These are phyloP conservation scores for Tetracladium setigerum DNA, from an alignment of 495 filamentous ascomycete genomes.

Conservation along the genomic window DNA sequence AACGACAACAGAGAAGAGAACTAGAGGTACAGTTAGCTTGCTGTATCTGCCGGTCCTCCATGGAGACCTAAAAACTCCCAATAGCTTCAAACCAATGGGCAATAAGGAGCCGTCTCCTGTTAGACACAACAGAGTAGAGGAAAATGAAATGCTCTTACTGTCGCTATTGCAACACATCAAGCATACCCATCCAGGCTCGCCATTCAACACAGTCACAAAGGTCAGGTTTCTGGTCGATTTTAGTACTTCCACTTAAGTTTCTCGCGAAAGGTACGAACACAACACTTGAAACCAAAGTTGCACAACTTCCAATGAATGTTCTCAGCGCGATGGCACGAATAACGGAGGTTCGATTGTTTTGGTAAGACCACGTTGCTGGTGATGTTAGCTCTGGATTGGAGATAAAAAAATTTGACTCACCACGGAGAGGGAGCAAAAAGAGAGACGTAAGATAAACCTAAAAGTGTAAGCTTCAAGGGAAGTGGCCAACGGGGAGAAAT, in stretches of 20 bases:
- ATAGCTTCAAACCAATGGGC: no score
- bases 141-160: conserved; percentile 25
- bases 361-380: conserved; percentile 25
- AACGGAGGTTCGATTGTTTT: conserved; percentile 13
- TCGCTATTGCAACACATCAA: conserved; percentile 50
- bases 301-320: conserved; percentile 41
- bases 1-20: conserved; percentile 43
- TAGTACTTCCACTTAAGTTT: background rate
- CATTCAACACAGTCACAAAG: conserved; percentile 39
- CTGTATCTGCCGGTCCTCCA: background rate
- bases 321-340: conserved; percentile 34
- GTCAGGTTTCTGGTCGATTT: conserved; percentile 36
- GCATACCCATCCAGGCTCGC: conserved; percentile 49
- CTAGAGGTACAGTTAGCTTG: conserved; percentile 14
- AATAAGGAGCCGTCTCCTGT: no score
- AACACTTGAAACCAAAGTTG: conserved; percentile 39
- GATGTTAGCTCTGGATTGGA: conserved; percentile 23
- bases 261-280: conserved; percentile 25
- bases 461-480: background rate
- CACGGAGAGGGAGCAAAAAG: conserved; percentile 38
- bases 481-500: background rate
- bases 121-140: background rate
- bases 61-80: no score
- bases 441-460: conserved; percentile 44
- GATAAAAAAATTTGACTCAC: conserved; percentile 21